phyloP scores from a whole-genome alignment of 371 early-diverging fungal species.

The Furculomyces boomerangus region DNA sequence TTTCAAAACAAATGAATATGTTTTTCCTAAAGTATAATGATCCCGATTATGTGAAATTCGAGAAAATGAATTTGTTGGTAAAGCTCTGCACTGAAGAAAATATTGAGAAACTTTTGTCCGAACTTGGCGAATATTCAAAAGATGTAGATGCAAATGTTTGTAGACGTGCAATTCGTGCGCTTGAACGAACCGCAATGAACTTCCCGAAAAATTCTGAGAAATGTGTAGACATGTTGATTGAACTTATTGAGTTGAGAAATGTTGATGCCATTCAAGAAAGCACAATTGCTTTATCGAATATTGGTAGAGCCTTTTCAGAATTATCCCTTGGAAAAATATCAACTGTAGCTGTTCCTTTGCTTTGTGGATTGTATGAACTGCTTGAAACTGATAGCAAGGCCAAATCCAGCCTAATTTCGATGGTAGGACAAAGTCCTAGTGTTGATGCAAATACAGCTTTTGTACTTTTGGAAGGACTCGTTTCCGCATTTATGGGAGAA shows the following conservation, averaged over 20 bases:
- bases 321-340: slow-evolving; percentile 86
- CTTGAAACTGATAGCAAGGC: slow-evolving; percentile 33
- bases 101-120: slow-evolving; percentile 64
- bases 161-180: slow-evolving; percentile 72
- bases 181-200: slow-evolving; percentile 86
- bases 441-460: slow-evolving; percentile 74
- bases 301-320: slow-evolving; percentile 41
- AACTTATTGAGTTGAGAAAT: slow-evolving; percentile 65
- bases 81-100: slow-evolving; percentile 59
- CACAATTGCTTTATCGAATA: neutral
- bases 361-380: neutral
- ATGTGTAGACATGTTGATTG: slow-evolving; percentile 70
- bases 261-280: neutral
- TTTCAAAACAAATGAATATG: slow-evolving; percentile 70
- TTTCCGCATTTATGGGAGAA: slow-evolving; percentile 42
- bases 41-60: slow-evolving; percentile 87
- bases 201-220: slow-evolving; percentile 72
- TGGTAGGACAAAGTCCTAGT: slow-evolving; percentile 82
- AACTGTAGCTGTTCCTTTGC: slow-evolving; percentile 67
- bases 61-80: slow-evolving; percentile 80
- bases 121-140: slow-evolving; percentile 85
- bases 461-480: slow-evolving; percentile 58
- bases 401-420: slow-evolving; percentile 85
- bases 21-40: slow-evolving; percentile 96
- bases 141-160: slow-evolving; percentile 97